Base-by-base conservation (phyloP, 176 grass and related monocot species). In the Puccinellia tenuiflora region DNA sequence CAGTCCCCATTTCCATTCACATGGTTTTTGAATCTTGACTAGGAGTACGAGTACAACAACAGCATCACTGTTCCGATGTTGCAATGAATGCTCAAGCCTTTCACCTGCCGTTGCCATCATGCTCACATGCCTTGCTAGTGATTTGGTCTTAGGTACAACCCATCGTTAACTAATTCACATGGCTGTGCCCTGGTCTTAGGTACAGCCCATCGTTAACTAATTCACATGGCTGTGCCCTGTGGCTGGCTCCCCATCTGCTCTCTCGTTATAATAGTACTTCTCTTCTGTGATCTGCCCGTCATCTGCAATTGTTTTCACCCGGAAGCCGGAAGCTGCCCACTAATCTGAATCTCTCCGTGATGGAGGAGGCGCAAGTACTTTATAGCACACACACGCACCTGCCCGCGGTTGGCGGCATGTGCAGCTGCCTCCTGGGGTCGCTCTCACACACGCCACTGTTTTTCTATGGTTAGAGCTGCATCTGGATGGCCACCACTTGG, bases 351-450 rank as follows among this genome's bases (percentile, higher is more conserved):
- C 51, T 73, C 65, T 26, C 13, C 17, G 16, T 56, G 50, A 31
- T 72, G 79, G 50, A 81, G n/a, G 17, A 53, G 55, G 31, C 26
- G 21, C 14, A 53, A 6, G 14, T 57, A 57, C 13, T 70, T 57
- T 53, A 69, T 34, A 26, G 34, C 47, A 1, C 18, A 12, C 34
- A 1, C 5, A 13, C 3, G 50, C 66, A 31, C 33, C 2, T 55
- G 33, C 64, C 9, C 34, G 66, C 39, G 50, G 66, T 30, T 82
- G 50, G 79, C 50, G 7, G 28, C 79, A 81, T 81, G 79, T 81
- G 79, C 22, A 31, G 17, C 53, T 81, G 79, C 65, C 55, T 54
- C 48, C 79, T 69, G 48, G 64, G 48, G 64, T 20, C 33, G 21
- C 67, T 68, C 61, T 25, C 15, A 35, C 66, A 21, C 31, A 30